Evolutionary conservation across 1,139 yeast species (phyloP).

Genomic region (Lodderomyces margitis): DNA sequence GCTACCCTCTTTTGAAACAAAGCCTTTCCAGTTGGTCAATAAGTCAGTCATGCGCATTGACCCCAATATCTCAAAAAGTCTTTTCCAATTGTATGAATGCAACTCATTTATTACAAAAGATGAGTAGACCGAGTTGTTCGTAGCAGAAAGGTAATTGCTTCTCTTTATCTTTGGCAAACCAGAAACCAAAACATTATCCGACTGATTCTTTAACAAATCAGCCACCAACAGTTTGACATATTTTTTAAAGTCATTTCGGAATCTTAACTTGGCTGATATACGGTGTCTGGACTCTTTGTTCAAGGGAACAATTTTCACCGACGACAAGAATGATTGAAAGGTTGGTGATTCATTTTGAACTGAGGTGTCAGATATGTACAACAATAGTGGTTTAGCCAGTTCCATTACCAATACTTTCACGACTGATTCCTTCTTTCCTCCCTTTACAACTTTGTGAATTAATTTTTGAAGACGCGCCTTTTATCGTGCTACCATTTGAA

Average conservation of each 20-base stretch:
- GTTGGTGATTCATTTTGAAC: slow-evolving; percentile 10
- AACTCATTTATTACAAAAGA: slow-evolving; percentile 7
- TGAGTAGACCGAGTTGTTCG: not conserved
- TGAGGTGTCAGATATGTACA: not conserved
- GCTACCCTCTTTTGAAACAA: slow-evolving; percentile 14
- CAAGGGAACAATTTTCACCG: slow-evolving; percentile 6
- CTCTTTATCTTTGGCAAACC: not conserved
- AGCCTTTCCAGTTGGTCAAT: slow-evolving; percentile 29
- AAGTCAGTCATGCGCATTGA: slow-evolving; percentile 27
- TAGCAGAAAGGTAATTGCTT: not conserved
- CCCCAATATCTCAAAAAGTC: slow-evolving; percentile 33
- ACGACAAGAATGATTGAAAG: slow-evolving; percentile 10
- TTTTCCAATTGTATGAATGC: slow-evolving; percentile 28
- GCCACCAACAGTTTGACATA: slow-evolving; percentile 3
- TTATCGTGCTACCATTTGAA: not conserved
- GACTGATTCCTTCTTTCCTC: too few species aligned
- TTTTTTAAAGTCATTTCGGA: slow-evolving; percentile 2
- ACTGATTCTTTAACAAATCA: not conserved
- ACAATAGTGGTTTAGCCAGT: not conserved
- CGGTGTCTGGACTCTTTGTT: not conserved
- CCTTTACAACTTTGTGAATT: not conserved
- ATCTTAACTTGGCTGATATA: slow-evolving; percentile 2
- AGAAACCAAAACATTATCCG: slow-evolving; percentile 3
- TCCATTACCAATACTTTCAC: too few species aligned
- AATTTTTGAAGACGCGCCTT: not conserved